These are phyloP conservation scores for Cryptosporidium parvum DNA, from an alignment of 169 alveolate genomes.

Conservation along the genomic window DNA sequence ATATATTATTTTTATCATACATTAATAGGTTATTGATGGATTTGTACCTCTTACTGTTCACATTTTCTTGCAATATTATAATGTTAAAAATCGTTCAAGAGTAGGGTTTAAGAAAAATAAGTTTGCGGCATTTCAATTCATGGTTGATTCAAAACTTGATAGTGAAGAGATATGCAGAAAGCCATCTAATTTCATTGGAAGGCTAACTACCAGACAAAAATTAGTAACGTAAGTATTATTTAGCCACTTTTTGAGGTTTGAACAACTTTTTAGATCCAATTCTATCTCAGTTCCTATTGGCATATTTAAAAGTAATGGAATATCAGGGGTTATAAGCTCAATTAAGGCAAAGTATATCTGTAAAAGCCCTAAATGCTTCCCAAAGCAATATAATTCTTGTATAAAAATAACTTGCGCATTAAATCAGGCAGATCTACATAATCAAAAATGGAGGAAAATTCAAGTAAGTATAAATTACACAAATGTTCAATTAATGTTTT, in stretches of 20 bases:
- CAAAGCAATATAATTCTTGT: constrained; percentile 71
- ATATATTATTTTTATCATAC: neutral
- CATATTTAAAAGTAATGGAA: constrained; percentile 20
- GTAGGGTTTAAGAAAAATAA: constrained; percentile 3
- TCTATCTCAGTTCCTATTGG: constrained; percentile 29
- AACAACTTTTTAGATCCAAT: constrained; percentile 14
- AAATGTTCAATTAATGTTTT: constrained; percentile 1
- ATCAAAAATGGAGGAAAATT: constrained; percentile 22
- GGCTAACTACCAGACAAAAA: constrained; percentile 53
- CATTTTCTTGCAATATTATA: constrained; percentile 28
- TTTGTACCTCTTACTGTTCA: constrained; percentile 41
- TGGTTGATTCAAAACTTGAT: constrained; percentile 23
- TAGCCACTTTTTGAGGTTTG: neutral
- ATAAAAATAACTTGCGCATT: constrained; percentile 47
- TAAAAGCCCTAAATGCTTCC: constrained; percentile 47
- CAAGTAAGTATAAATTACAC: constrained; percentile 31
- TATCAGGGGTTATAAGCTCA: neutral
- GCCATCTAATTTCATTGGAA: constrained; percentile 65
- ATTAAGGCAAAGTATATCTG: constrained; percentile 30
- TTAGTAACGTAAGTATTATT: constrained; percentile 44
- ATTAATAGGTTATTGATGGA: constrained; percentile 44
- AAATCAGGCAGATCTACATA: neutral
- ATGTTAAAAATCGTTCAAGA: neutral
- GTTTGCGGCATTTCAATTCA: constrained; percentile 67
- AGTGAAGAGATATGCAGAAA: constrained; percentile 30